phyloP scores from a whole-genome alignment of 1,284 basidiomycete genomes.

The Cryptococcus hybrid region DNA sequence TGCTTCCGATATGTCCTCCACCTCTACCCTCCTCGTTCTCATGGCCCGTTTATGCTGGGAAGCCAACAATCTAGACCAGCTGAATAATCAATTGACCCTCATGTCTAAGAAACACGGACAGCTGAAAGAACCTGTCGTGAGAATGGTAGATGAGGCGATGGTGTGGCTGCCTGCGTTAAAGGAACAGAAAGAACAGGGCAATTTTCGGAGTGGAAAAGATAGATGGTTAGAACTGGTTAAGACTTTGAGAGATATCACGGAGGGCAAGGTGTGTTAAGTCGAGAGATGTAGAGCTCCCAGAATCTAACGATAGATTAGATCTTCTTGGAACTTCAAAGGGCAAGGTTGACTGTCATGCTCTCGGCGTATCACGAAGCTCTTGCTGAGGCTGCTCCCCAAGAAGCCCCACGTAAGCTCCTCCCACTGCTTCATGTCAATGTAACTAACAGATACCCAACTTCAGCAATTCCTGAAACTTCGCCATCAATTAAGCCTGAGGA shows the following conservation, averaged over 20 bases:
- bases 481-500: constrained; percentile 15
- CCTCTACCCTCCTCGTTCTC: constrained; percentile 76
- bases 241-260: constrained; percentile 86
- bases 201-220: constrained; percentile 60
- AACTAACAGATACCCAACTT: not conserved
- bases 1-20: constrained; percentile 89
- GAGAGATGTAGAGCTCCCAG: not conserved
- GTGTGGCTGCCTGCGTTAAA: constrained; percentile 71
- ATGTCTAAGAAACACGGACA: constrained; percentile 98
- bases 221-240: constrained; percentile 85
- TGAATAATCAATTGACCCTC: constrained; percentile 70
- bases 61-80: constrained; percentile 58
- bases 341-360: constrained; percentile 83
- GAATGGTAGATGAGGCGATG: constrained; percentile 84
- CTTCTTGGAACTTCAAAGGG: constrained; percentile 94
- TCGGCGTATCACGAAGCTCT: constrained; percentile 78
- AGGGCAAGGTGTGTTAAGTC: constrained; percentile 74
- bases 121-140: constrained; percentile 83
- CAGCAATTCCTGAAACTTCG: constrained; percentile 1
- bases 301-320: constrained; percentile 59
- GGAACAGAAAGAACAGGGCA: constrained; percentile 42
- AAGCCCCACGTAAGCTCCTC: constrained; percentile 29
- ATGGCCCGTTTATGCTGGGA: constrained; percentile 71
- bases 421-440: not conserved
- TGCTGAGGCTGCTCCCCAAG: constrained; percentile 44